Percentiles rank a stretch among this genome's conserved stretches.
phyloP scores from a whole-genome alignment of 2,329 filamentous ascomycete species.

The Fusarium udum region DNA sequence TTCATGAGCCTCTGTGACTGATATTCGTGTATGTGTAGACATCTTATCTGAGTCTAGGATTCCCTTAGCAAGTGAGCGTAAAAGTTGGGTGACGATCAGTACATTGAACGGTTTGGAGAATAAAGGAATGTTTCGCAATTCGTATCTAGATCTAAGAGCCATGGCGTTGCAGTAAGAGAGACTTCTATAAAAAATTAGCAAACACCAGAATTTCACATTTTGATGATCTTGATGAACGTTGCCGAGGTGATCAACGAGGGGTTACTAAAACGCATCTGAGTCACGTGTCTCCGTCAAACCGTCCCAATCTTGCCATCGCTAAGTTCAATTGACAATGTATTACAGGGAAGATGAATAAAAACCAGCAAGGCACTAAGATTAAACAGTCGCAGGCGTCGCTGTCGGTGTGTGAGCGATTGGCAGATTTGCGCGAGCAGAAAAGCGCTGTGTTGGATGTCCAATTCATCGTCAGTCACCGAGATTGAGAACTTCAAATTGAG shows the following conservation, averaged over 20 bases:
- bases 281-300: background rate
- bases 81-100: too few relatives aligned
- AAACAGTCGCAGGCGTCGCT: too few relatives aligned
- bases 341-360: background rate
- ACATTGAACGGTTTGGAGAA: background rate
- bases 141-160: background rate
- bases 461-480: background rate
- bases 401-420: too few relatives aligned
- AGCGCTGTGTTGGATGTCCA: too few relatives aligned
- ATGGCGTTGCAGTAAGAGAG: background rate
- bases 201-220: background rate
- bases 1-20: slow-evolving; percentile 13
- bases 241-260: background rate
- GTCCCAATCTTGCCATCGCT: background rate
- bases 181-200: background rate
- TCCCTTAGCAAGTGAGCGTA: background rate
- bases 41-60: background rate
- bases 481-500: slow-evolving; percentile 15
- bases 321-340: background rate
- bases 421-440: too few relatives aligned
- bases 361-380: too few relatives aligned
- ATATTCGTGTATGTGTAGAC: slow-evolving; percentile 20
- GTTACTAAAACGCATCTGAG: background rate
- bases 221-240: background rate
- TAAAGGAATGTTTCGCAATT: background rate